phyloP scores from a whole-genome alignment of 805 yeast genomes.

The Kazachstania martiniae region DNA sequence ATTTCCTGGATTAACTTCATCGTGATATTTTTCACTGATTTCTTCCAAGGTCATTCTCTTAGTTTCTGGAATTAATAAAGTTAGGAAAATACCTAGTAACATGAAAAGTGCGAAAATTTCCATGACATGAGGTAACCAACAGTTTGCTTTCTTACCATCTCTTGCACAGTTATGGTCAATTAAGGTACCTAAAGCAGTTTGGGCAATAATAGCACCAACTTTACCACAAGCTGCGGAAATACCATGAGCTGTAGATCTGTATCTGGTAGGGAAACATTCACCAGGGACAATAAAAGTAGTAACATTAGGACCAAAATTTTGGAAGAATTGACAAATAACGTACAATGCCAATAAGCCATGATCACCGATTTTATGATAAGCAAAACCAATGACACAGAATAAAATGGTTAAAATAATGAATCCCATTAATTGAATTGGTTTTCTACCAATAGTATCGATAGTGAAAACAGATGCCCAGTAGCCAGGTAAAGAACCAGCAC shows the following conservation, averaged over 20 bases:
- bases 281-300: constrained; percentile 89
- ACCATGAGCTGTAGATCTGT: constrained; percentile 94
- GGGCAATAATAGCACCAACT: constrained; percentile 88
- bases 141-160: constrained; percentile 37
- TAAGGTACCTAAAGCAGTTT: constrained; percentile 76
- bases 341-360: constrained; percentile 67
- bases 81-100: constrained; percentile 61
- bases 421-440: constrained; percentile 69
- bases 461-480: constrained; percentile 81
- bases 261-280: constrained; percentile 88
- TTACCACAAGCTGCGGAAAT: constrained; percentile 88
- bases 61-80: constrained; percentile 77
- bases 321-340: constrained; percentile 76
- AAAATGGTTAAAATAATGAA: constrained; percentile 60
- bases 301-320: constrained; percentile 87
- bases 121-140: constrained; percentile 89
- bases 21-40: constrained; percentile 71
- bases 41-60: constrained; percentile 86
- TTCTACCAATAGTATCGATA: constrained; percentile 74
- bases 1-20: constrained; percentile 51
- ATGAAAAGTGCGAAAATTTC: constrained; percentile 87
- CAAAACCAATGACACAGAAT: constrained; percentile 77
- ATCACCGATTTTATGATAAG: constrained; percentile 56
- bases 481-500: constrained; percentile 95
- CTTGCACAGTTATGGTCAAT: constrained; percentile 66